phyloP scores from a whole-genome alignment of 2,329 filamentous ascomycete species.

The Aspergillus sp. region DNA sequence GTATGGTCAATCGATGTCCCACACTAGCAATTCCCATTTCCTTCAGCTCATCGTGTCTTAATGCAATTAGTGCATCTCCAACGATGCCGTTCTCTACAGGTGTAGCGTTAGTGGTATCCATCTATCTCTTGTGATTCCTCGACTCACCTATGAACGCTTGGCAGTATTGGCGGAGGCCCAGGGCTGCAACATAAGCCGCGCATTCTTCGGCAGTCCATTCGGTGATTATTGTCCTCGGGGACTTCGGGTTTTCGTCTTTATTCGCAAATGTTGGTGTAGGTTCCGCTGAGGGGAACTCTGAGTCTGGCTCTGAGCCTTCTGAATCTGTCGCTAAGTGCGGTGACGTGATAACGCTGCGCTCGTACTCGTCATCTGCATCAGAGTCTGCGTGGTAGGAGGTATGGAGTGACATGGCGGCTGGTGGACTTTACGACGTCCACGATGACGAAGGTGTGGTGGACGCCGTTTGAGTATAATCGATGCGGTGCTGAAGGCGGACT shows the following conservation, averaged over 20 bases:
- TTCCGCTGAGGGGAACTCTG: slow-evolving; percentile 58
- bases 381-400: slow-evolving; percentile 61
- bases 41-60: slow-evolving; percentile 91
- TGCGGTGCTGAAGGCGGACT: not conserved
- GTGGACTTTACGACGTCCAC: slow-evolving; percentile 15
- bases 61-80: slow-evolving; percentile 82
- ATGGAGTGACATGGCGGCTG: slow-evolving; percentile 42
- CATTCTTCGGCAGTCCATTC: slow-evolving; percentile 78
- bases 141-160: slow-evolving; percentile 77
- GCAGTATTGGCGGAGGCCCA: slow-evolving; percentile 80
- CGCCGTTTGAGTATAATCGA: slow-evolving; percentile 10
- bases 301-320: slow-evolving; percentile 57
- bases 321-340: slow-evolving; percentile 58
- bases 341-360: slow-evolving; percentile 59
- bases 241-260: slow-evolving; percentile 50
- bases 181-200: slow-evolving; percentile 78
- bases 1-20: slow-evolving; percentile 88
- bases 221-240: slow-evolving; percentile 57
- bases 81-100: slow-evolving; percentile 86
- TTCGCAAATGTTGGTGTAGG: slow-evolving; percentile 62
- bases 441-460: slow-evolving; percentile 12
- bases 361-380: slow-evolving; percentile 66
- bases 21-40: slow-evolving; percentile 92
- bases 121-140: not conserved
- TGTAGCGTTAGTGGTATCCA: not conserved